A percentile compares a stretch with the other conserved stretches of the same genome.
These are phyloP conservation scores for Hypoxylon fuscum DNA, from an alignment of 495 filamentous ascomycete species.

Conservation along the genomic window DNA sequence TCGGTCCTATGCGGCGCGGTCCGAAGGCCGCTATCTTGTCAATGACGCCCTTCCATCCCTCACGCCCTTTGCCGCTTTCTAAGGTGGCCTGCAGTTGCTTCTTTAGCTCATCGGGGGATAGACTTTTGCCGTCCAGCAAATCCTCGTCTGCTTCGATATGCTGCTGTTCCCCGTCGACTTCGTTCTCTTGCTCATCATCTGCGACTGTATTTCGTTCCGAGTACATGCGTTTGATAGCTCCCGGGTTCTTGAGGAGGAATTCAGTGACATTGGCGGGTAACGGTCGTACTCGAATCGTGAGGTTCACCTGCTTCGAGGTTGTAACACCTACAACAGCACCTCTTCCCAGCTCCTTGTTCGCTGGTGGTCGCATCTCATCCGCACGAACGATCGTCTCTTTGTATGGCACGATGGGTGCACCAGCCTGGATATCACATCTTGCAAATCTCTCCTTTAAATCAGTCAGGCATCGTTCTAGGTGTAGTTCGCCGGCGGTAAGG, in stretches of 20 bases:
- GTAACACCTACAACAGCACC: conserved; percentile 79
- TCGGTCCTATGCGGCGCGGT: conserved; percentile 83
- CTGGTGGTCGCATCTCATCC: conserved; percentile 89
- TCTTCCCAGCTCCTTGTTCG: conserved; percentile 85
- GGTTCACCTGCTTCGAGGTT: conserved; percentile 82
- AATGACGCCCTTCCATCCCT: conserved; percentile 79
- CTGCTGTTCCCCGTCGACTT: conserved; percentile 55
- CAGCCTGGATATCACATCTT: conserved; percentile 92
- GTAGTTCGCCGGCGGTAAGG: conserved; percentile 91
- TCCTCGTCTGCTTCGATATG: conserved; percentile 57
- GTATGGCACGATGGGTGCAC: conserved; percentile 94
- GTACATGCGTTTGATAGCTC: conserved; percentile 81
- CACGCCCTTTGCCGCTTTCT: conserved; percentile 69
- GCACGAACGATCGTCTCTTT: conserved; percentile 88
- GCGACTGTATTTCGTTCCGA: conserved; percentile 66
- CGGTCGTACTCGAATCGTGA: conserved; percentile 81
- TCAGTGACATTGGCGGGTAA: conserved; percentile 82
- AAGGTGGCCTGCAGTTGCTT: conserved; percentile 73
- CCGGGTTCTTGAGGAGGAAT: conserved; percentile 81
- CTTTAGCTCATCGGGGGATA: conserved; percentile 80
- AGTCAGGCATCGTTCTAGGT: conserved; percentile 92
- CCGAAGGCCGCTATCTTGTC: conserved; percentile 91
- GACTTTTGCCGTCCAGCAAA: conserved; percentile 58
- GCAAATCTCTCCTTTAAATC: conserved; percentile 95
- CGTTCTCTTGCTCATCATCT: conserved; percentile 46